Conservation (phyloP, 495 filamentous ascomycete genomes). For the Neurospora discreta region DNA sequence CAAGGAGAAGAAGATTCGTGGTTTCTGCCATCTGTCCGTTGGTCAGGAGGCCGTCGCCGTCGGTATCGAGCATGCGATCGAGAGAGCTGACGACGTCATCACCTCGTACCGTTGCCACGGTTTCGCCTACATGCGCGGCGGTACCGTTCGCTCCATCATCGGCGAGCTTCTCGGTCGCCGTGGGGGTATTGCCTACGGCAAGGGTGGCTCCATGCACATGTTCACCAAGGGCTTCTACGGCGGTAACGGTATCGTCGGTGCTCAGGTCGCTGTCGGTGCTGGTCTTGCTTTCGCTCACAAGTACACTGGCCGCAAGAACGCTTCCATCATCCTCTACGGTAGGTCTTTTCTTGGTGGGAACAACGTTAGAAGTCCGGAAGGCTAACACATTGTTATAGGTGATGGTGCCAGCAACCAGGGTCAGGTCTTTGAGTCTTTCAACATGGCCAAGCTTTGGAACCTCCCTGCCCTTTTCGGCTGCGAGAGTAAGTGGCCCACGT, state of each 20-base stretch:
- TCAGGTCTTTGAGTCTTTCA: conserved; percentile 99
- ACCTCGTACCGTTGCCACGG: conserved; percentile 98
- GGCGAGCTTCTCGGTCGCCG: conserved; percentile 91
- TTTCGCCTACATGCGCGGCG: conserved; percentile 94
- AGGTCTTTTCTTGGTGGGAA: not conserved
- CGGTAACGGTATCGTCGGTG: conserved; percentile 97
- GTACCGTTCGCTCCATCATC: conserved; percentile 83
- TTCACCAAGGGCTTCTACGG: conserved; percentile 97
- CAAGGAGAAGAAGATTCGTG: conserved; percentile 99
- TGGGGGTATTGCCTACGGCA: conserved; percentile 95
- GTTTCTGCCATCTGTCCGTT: conserved; percentile 97
- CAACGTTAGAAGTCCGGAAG: not conserved
- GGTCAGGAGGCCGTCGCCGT: conserved; percentile 96
- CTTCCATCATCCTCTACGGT: conserved; percentile 83
- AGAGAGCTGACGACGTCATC: conserved; percentile 83
- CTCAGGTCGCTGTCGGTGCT: conserved; percentile 94
- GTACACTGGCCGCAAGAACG: conserved; percentile 75
- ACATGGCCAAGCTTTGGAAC: conserved; percentile 99
- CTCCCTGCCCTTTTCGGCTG: conserved; percentile 91
- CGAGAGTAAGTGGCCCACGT: conserved; percentile 61
- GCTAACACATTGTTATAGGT: conserved; percentile 15
- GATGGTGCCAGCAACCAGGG: conserved; percentile 98
- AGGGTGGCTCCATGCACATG: conserved; percentile 99
- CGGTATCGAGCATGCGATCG: conserved; percentile 93
- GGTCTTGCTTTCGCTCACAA: conserved; percentile 95